Conservation (phyloP, 208 protist species). For the Trypanosoma grayi region DNA sequence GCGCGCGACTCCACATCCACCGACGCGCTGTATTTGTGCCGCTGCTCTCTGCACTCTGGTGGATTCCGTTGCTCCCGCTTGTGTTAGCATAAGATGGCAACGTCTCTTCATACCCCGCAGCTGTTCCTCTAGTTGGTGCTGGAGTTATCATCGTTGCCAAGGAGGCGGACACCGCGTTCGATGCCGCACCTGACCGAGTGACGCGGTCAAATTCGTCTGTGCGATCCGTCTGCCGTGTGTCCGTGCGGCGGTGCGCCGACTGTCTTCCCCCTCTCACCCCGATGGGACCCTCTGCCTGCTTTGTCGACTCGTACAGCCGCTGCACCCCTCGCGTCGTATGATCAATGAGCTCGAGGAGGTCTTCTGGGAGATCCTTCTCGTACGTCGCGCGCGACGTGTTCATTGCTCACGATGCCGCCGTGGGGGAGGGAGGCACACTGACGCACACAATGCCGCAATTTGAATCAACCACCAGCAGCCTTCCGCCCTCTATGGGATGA, state of each 20-base stretch:
- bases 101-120: not conserved
- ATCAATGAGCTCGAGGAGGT: constrained; percentile 54
- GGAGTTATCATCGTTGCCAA: not conserved
- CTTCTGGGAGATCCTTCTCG: constrained; percentile 31
- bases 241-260: not conserved
- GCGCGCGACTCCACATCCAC: constrained; percentile 1
- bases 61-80: not conserved
- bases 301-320: constrained; percentile 48
- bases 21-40: not conserved
- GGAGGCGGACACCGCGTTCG: not conserved
- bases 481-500: not conserved
- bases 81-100: not conserved
- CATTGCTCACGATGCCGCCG: not conserved
- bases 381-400: constrained; percentile 12
- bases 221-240: not conserved
- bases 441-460: not conserved
- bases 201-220: not conserved
- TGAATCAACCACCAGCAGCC: no score
- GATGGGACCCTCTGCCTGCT: not conserved
- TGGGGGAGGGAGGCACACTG: not conserved
- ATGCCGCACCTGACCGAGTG: not conserved
- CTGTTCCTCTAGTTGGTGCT: not conserved
- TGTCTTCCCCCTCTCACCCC: not conserved
- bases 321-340: constrained; percentile 65
- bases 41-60: not conserved